These are phyloP conservation scores for Tetracladium maxilliforme DNA, from an alignment of 2,329 filamentous ascomycete genomes.

Conservation along the genomic window DNA sequence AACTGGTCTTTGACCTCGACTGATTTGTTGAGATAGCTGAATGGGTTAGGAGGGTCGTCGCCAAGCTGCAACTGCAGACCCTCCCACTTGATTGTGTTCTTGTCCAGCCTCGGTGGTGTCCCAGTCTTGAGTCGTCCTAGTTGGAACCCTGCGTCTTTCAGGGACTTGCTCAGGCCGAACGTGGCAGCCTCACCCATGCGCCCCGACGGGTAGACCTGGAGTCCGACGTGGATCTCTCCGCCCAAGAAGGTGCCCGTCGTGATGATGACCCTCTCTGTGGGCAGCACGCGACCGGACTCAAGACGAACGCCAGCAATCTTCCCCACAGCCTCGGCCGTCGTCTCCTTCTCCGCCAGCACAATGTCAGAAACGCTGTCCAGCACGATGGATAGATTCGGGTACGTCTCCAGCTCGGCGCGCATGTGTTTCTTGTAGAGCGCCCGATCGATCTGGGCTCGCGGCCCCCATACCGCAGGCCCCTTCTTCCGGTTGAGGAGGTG, in stretches of 20 bases:
- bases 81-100: conserved; percentile 66
- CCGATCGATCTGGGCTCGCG: conserved; percentile 89
- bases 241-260: conserved; percentile 93
- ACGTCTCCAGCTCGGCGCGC: conserved; percentile 68
- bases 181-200: conserved; percentile 91
- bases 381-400: conserved; percentile 66
- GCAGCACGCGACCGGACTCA: conserved; percentile 74
- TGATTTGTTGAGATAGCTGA: conserved; percentile 73
- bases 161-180: conserved; percentile 79
- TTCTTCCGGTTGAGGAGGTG: conserved; percentile 77
- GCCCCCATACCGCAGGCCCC: conserved; percentile 93
- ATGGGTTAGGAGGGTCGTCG: conserved; percentile 75
- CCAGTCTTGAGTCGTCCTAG: conserved; percentile 89
- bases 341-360: conserved; percentile 46
- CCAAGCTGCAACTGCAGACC: conserved; percentile 60
- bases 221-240: conserved; percentile 90
- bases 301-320: conserved; percentile 75
- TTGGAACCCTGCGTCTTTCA: conserved; percentile 76
- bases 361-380: conserved; percentile 89
- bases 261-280: conserved; percentile 72
- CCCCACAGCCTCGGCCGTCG: conserved; percentile 35
- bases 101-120: conserved; percentile 77
- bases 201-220: conserved; percentile 73
- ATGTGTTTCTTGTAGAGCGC: conserved; percentile 81
- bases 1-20: conserved; percentile 74